A percentile compares a stretch with the other conserved stretches of the same genome.
These are phyloP conservation scores for Clathrospora elynae DNA, from an alignment of 2,329 filamentous ascomycete genomes.

Conservation along the genomic window DNA sequence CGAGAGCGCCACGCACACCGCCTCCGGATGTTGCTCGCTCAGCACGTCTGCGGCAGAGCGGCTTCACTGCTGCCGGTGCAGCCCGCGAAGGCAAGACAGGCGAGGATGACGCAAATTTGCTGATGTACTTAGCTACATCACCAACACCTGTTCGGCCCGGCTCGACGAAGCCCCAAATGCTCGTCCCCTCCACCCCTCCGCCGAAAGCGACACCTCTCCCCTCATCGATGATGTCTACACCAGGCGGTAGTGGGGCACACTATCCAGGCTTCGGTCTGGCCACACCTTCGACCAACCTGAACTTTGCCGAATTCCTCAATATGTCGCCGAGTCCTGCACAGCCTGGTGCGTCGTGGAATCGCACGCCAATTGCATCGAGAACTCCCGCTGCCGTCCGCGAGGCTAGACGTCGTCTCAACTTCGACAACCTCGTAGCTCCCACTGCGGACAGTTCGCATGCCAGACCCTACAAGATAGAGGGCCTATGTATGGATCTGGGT, in stretches of 20 bases:
- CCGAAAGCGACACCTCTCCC: conserved; percentile 65
- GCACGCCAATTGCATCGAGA: conserved; percentile 64
- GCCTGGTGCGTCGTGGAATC: conserved; percentile 68
- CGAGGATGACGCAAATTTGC: conserved; percentile 81
- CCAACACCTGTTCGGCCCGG: conserved; percentile 77
- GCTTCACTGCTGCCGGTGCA: conserved; percentile 48
- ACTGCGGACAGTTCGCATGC: conserved; percentile 53
- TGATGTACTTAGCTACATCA: conserved; percentile 89
- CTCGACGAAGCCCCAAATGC: conserved; percentile 53
- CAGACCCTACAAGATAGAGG: conserved; percentile 53
- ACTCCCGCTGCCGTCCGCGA: conserved; percentile 73
- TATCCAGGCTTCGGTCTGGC: conserved; percentile 67
- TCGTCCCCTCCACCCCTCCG: conserved; percentile 61
- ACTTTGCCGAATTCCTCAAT: conserved; percentile 96
- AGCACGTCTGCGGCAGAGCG: conserved; percentile 48
- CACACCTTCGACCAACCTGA: conserved; percentile 84
- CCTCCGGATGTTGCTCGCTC: conserved; percentile 48
- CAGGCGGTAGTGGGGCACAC: conserved; percentile 63
- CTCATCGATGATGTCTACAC: conserved; percentile 89
- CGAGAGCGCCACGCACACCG: conserved; percentile 55
- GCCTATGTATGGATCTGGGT: conserved; percentile 68
- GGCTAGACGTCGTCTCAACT: conserved; percentile 77
- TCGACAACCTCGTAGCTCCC: conserved; percentile 72
- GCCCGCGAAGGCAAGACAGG: conserved; percentile 62
- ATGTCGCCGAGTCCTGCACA: conserved; percentile 95